A percentile compares a stretch with the other conserved stretches of the same genome.
Evolutionary conservation across 176 grass and related monocot species (phyloP).

Genomic region (Raddia distichophylla): DNA sequence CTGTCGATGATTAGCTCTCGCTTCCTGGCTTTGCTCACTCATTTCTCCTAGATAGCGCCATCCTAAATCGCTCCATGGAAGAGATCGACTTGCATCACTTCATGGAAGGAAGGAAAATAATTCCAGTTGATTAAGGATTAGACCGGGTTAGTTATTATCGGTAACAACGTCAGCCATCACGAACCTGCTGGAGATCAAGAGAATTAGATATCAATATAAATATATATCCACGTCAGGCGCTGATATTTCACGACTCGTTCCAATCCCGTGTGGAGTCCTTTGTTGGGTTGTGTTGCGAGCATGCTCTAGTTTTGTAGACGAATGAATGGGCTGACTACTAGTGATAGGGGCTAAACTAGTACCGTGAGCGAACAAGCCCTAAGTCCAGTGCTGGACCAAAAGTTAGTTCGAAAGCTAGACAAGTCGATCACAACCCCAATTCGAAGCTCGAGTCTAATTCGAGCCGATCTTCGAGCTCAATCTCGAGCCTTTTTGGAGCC

Average conservation of each 20-base stretch:
- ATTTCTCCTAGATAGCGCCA: background rate
- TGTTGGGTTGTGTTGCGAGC: no score
- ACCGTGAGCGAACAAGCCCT: no score
- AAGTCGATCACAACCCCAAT: no score
- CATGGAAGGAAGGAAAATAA: background rate
- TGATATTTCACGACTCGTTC: background rate
- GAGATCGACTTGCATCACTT: background rate
- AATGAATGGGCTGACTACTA: no score
- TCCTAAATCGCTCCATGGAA: background rate
- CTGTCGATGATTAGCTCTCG: conserved; percentile 1
- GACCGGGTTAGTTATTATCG: conserved; percentile 17
- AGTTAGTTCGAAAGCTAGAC: no score
- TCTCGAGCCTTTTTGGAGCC: no score
- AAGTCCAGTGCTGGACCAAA: no score
- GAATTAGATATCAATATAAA: background rate
- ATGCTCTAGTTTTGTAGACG: no score
- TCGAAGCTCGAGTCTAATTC: no score
- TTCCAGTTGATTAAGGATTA: background rate
- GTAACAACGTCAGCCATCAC: background rate
- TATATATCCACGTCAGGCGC: background rate
- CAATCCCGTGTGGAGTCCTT: conserved; percentile 6
- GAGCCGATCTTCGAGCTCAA: no score
- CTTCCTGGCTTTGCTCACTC: background rate
- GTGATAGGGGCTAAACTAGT: no score
- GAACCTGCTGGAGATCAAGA: background rate